These are phyloP conservation scores for Porodaedalea pini DNA, from an alignment of 1,284 basidiomycete genomes.

Conservation along the genomic window DNA sequence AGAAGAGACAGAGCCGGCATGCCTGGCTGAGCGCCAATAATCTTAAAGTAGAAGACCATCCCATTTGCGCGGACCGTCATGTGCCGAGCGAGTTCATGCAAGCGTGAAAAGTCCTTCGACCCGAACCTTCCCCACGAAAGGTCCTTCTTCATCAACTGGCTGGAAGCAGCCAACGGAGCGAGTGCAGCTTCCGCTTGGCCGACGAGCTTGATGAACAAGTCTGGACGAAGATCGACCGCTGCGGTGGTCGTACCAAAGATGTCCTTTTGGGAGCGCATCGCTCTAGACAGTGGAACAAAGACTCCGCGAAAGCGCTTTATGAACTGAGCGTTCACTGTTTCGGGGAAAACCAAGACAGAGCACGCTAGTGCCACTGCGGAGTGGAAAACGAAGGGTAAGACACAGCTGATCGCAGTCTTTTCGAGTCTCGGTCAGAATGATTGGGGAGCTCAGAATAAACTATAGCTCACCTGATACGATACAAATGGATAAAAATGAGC, in stretches of 20 bases:
- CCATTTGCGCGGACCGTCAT: conserved; percentile 60
- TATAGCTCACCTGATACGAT: conserved; percentile 45
- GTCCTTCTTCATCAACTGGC: conserved; percentile 58
- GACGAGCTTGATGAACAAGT: conserved; percentile 36
- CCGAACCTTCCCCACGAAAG: conserved; percentile 61
- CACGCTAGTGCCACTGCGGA: conserved; percentile 52
- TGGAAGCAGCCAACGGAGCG: conserved; percentile 49
- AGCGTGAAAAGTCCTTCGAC: conserved; percentile 53
- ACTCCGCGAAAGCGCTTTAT: conserved; percentile 50
- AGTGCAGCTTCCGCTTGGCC: conserved; percentile 54
- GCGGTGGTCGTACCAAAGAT: conserved; percentile 46
- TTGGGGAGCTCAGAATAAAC: not conserved
- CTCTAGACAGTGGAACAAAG: conserved; percentile 47
- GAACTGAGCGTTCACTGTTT: conserved; percentile 62
- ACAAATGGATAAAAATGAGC: conserved; percentile 65
- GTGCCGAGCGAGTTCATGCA: conserved; percentile 50
- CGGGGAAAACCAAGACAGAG: conserved; percentile 62
- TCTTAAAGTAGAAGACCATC: conserved; percentile 57
- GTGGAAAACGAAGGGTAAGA: conserved; percentile 62
- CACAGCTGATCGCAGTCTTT: conserved; percentile 47
- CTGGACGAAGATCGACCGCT: conserved; percentile 44
- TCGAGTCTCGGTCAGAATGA: not conserved
- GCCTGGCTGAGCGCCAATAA: conserved; percentile 48
- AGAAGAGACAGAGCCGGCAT: conserved; percentile 27
- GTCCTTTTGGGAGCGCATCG: conserved; percentile 46